Conservation (phyloP, 2,329 filamentous ascomycete species). For the Trichoderma cornu-damae region DNA sequence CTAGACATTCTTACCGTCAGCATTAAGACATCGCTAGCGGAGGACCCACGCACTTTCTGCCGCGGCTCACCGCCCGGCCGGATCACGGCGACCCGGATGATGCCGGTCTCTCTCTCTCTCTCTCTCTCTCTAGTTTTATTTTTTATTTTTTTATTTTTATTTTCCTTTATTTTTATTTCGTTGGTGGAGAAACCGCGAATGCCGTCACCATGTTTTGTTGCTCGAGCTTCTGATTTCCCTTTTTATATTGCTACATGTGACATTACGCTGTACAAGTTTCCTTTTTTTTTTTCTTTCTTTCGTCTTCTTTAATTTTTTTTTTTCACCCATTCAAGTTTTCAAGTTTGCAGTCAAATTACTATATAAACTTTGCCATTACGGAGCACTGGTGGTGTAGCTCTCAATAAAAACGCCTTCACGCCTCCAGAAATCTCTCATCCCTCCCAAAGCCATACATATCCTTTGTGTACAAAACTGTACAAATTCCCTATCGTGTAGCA, state of each 20-base stretch:
- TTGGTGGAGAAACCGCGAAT: neutral
- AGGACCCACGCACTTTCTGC: conserved; percentile 23
- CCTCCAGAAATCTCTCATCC: conserved; percentile 38
- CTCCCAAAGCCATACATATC: conserved; percentile 28
- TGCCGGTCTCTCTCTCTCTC: too few species aligned
- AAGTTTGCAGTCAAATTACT: neutral
- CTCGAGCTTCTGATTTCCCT: neutral
- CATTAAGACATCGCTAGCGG: too few species aligned
- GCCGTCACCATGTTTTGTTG: conserved; percentile 4
- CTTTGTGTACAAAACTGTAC: conserved; percentile 37
- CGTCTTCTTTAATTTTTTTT: neutral
- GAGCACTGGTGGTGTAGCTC: conserved; percentile 3
- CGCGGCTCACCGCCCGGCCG: conserved; percentile 28
- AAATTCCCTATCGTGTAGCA: conserved; percentile 43
- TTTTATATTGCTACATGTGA: too few species aligned
- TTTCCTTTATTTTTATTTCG: too few species aligned
- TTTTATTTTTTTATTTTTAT: too few species aligned
- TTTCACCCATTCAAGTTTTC: neutral
- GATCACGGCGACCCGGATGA: conserved; percentile 25
- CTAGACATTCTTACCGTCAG: too few species aligned
- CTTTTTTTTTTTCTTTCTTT: too few species aligned
- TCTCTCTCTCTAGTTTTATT: too few species aligned
- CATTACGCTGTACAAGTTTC: too few species aligned
- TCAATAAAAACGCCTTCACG: conserved; percentile 14
- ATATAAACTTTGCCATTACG: conserved; percentile 6